Conservation (phyloP, 345 rosid genomes). For the Erucastrum elatum region DNA sequence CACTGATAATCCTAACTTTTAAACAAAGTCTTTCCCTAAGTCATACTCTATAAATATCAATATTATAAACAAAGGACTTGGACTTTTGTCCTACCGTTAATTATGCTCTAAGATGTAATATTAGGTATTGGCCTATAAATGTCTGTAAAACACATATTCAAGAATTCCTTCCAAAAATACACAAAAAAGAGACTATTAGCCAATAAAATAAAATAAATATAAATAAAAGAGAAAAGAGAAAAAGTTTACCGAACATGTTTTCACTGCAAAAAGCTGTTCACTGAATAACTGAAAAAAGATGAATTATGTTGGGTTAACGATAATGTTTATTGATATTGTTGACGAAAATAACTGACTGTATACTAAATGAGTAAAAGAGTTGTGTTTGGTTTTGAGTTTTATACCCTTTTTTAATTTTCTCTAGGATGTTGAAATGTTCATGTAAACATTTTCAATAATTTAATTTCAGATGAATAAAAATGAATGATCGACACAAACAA, state of each 20-base stretch:
- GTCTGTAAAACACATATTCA: neutral
- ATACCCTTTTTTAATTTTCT: neutral
- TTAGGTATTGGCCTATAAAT: no score
- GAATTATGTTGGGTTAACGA: neutral
- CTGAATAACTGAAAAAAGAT: neutral
- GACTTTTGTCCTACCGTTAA: no score
- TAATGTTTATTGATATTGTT: neutral
- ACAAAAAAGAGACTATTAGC: neutral
- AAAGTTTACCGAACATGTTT: no score
- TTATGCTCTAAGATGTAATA: no score
- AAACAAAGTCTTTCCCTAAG: no score
- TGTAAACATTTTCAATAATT: neutral
- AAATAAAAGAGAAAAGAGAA: no score
- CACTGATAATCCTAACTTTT: no score
- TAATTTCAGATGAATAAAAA: neutral
- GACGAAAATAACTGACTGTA: neutral
- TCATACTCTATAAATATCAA: no score
- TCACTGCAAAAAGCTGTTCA: neutral
- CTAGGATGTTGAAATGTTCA: neutral
- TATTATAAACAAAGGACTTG: no score
- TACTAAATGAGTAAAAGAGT: neutral
- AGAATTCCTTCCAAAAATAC: neutral
- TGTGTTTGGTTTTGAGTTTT: neutral
- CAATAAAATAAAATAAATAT: no score
- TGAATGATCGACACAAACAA: neutral